Evolutionary conservation across 2,329 filamentous ascomycete species (phyloP).

Genomic region (Aschersonia sp.): DNA sequence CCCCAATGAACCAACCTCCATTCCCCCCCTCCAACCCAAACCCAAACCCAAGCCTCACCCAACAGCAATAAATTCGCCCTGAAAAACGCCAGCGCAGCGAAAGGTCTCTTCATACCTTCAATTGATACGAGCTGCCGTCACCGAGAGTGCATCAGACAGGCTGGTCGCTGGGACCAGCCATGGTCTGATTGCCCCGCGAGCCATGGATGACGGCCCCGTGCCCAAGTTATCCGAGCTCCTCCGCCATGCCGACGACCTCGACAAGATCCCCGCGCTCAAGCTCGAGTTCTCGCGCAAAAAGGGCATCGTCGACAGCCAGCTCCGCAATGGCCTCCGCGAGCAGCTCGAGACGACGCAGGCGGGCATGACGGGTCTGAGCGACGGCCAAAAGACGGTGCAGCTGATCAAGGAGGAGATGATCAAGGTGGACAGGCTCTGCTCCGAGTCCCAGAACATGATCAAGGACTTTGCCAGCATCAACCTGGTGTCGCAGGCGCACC

Average conservation of each 20-base stretch:
- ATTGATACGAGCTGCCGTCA: too few relatives aligned
- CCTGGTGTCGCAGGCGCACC: constrained; percentile 80
- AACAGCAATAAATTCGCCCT: too few relatives aligned
- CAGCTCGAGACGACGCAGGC: constrained; percentile 90
- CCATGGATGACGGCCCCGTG: constrained; percentile 43
- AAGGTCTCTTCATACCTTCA: too few relatives aligned
- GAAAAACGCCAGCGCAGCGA: too few relatives aligned
- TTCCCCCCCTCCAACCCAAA: too few relatives aligned
- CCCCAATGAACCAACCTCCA: too few relatives aligned
- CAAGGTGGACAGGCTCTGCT: constrained; percentile 94
- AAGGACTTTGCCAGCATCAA: constrained; percentile 91
- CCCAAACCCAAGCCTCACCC: too few relatives aligned
- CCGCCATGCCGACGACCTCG: constrained; percentile 89
- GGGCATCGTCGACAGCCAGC: constrained; percentile 74
- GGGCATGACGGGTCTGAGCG: constrained; percentile 76
- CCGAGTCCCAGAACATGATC: constrained; percentile 95
- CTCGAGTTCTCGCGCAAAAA: constrained; percentile 93
- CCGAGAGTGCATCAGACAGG: too few relatives aligned
- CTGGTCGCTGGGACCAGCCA: too few relatives aligned
- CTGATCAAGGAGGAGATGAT: constrained; percentile 97
- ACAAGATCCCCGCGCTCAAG: constrained; percentile 84
- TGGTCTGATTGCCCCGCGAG: constrained; percentile 1
- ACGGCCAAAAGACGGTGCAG: constrained; percentile 83
- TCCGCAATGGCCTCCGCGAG: constrained; percentile 75
- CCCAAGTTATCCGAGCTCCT: constrained; percentile 86